A percentile compares a stretch with the other conserved stretches of the same genome.
These are phyloP conservation scores for Moesziomyces antarcticus DNA, from an alignment of 1,284 basidiomycete genomes.

Conservation along the genomic window DNA sequence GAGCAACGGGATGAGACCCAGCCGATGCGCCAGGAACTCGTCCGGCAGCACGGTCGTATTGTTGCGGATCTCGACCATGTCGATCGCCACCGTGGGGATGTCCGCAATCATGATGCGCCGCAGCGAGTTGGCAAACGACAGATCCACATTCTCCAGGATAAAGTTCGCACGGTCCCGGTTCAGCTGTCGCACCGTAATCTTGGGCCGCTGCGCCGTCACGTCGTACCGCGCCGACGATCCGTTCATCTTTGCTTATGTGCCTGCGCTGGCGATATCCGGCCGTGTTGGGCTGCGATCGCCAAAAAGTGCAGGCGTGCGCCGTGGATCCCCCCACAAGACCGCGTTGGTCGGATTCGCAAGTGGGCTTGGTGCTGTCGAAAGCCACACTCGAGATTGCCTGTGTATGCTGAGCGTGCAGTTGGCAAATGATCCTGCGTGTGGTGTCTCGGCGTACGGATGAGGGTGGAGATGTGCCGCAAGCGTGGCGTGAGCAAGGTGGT, in stretches of 20 bases:
- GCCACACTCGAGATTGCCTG: too few species aligned
- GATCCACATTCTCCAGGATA: constrained; percentile 63
- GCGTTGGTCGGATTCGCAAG: too few species aligned
- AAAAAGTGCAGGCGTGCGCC: too few species aligned
- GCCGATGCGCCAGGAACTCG: constrained; percentile 94
- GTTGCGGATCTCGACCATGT: constrained; percentile 90
- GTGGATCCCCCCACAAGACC: too few species aligned
- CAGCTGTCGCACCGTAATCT: constrained; percentile 56
- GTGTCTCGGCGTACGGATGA: not conserved
- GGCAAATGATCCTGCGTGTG: too few species aligned
- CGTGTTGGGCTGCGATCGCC: too few species aligned
- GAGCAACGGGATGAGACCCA: constrained; percentile 92
- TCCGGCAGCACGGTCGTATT: constrained; percentile 96
- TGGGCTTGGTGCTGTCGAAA: too few species aligned
- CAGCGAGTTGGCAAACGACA: constrained; percentile 66
- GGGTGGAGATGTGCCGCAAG: not conserved
- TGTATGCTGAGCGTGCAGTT: too few species aligned
- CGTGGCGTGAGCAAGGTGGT: not conserved
- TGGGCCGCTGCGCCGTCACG: constrained; percentile 40
- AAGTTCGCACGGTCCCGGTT: constrained; percentile 60
- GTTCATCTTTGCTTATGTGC: constrained; percentile 21
- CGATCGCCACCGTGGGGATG: constrained; percentile 77
- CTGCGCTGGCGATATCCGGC: not conserved
- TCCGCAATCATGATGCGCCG: constrained; percentile 66
- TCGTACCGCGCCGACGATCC: constrained; percentile 27